Base-by-base conservation (phyloP, 1,284 basidiomycete genomes). In the Rhodotorula sp. region DNA sequence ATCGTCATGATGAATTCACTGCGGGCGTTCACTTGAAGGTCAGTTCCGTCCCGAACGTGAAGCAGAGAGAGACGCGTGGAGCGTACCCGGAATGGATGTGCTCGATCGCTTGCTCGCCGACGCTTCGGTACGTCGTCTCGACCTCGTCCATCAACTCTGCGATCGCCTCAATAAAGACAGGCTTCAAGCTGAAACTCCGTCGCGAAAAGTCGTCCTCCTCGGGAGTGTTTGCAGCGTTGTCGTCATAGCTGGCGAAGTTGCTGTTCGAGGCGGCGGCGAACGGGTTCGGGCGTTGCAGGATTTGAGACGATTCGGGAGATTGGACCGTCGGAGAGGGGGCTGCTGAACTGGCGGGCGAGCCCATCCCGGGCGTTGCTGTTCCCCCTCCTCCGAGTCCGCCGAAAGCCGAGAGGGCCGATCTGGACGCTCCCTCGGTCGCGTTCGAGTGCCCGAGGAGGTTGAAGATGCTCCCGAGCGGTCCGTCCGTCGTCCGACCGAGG, bases 1-100 rank as follows among this genome's bases (percentile, higher is more conserved):
- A 99, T 86, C 0, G 95, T 99, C 73, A 99, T 83, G 75, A 99
- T 94, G 76, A 97, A 95, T 81, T 99, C 95, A 76, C 93, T 95
- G 79, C 8, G 70, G 38, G 28, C 28, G 28, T 28, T 28, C 28
- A 28, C 28, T 28, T 28, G 28, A 28, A 28, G 28, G 28, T 28
- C 28, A 28, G 28, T 28, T 28, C 28, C 28, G 28, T 28, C 28
- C 28, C 28, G 28, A 28, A 28, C 28, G 28, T 28, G 28, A 28
- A 73, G 38, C 48, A 57, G 19, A 15, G n/a, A 48, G 28, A 28
- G 28, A 28, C 28, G 28, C 28, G 28, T 28, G 28, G 28, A 28
- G 28, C 28, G 28, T 79, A 95, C 93, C 97, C 93, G 16, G 93
- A 93, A 81, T 98, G 95, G 72, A 99, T 92, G 81, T 99, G 95